Evolutionary conservation across 306 rosid genomes (phyloP).

Genomic region (Quercus suber): DNA sequence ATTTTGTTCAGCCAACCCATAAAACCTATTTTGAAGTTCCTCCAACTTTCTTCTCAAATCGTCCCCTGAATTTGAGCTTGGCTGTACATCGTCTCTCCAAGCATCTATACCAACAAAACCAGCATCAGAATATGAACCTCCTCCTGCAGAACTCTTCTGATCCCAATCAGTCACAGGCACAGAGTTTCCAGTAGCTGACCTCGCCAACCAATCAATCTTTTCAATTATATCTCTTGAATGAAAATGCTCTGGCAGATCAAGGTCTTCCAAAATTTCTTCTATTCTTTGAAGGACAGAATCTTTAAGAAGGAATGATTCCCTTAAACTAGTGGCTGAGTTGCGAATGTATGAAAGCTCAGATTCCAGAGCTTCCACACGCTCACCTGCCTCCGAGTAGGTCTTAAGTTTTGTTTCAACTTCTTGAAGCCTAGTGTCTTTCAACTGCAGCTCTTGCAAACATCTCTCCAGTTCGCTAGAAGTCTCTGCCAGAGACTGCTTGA

Average conservation of each 20-base stretch:
- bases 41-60: slow-evolving; percentile 65
- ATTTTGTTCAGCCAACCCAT: slow-evolving; percentile 91
- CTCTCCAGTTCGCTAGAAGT: slow-evolving; percentile 77
- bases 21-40: slow-evolving; percentile 78
- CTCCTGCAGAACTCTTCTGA: slow-evolving; percentile 67
- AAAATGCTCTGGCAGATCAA: slow-evolving; percentile 96
- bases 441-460: slow-evolving; percentile 74
- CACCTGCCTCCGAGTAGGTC: slow-evolving; percentile 88
- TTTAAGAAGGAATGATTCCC: slow-evolving; percentile 97
- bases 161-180: slow-evolving; percentile 66
- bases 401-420: slow-evolving; percentile 82
- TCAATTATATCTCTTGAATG: slow-evolving; percentile 87
- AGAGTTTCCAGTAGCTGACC: slow-evolving; percentile 57
- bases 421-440: slow-evolving; percentile 65
- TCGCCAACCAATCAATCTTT: slow-evolving; percentile 96
- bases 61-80: slow-evolving; percentile 49
- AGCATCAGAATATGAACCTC: slow-evolving; percentile 73
- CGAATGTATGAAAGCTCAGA: slow-evolving; percentile 98
- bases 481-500: slow-evolving; percentile 76
- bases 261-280: slow-evolving; percentile 93
- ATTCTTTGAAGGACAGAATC: slow-evolving; percentile 97
- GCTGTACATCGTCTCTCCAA: slow-evolving; percentile 71
- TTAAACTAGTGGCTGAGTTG: slow-evolving; percentile 87
- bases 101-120: slow-evolving; percentile 68
- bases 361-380: slow-evolving; percentile 92